Evolutionary conservation across 1,284 basidiomycete species (phyloP), one percentile per base, ranked within the genome.

Genomic region (Irpex sp.): DNA sequence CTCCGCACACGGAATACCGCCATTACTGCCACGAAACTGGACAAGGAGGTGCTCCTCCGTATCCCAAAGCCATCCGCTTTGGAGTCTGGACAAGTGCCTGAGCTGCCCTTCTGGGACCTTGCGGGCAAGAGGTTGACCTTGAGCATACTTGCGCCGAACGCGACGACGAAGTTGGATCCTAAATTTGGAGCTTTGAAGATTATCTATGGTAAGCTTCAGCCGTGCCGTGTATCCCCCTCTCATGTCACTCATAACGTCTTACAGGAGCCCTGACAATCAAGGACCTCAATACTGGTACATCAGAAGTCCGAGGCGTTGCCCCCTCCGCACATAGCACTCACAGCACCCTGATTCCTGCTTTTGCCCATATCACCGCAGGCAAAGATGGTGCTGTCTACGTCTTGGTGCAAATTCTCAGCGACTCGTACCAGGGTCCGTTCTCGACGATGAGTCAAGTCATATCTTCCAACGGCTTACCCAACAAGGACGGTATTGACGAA

Each of bases 301-400:
- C 60, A 3, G 59, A 63, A 15, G 62, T 63, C 55, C 15, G 49
- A 17, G 49, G 49, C 17, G 19, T 50, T 8, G 49, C 49, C 19
- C 60, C 58, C 11, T 39, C 63, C 5, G 67, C 68, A n/a, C 49
- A 50, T 21, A 50, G 13, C 49, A 8, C 11, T 17, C 15, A 21
- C 19, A 51, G 62, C 5, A 49, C 63, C 6, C 61, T 61, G 36
- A n/a, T 60, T 35, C 59, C 62, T 53, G 11, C 60, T 7, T 46
- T 63, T n/a, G 61, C 61, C 19, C 8, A 50, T 51, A 46, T 73
- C 49, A 56, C 59, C n/a, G 65, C 65, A 3, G 67, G 67, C 4
- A 60, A 64, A 3, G 63, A 70, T 17, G 73, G 73, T 17, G 71
- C 70, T 1, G 67, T 73, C 6, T 71, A 74, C 58, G 57, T 74